Conservation (phyloP, 441 rosid genomes). For the Euphorbia corollata region DNA sequence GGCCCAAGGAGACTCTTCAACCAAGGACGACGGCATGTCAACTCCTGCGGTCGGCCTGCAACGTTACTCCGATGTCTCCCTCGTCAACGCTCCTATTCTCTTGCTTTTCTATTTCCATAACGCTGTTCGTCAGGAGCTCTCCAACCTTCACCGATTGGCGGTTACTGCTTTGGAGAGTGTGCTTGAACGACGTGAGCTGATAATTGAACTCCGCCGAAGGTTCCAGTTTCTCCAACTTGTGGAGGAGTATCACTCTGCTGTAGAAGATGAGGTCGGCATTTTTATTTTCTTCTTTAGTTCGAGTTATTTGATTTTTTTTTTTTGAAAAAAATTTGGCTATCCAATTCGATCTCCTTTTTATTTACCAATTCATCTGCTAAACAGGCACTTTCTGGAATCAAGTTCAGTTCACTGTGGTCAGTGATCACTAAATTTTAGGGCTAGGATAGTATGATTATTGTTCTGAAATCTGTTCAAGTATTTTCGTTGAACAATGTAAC, state of each 20-base stretch:
- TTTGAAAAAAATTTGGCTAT: not conserved
- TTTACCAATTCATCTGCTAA: not conserved
- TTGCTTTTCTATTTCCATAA: conserved; percentile 56
- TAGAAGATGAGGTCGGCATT: conserved; percentile 74
- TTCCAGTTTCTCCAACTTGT: conserved; percentile 65
- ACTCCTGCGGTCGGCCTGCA: conserved; percentile 10
- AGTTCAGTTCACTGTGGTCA: not conserved
- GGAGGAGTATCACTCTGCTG: conserved; percentile 52
- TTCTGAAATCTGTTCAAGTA: not conserved
- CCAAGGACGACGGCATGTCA: conserved; percentile 19
- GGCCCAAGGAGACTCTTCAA: conserved; percentile 35
- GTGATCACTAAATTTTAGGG: not conserved
- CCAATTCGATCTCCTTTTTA: too few relatives aligned
- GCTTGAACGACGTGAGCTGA: conserved; percentile 19
- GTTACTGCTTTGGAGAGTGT: conserved; percentile 30
- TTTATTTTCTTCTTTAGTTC: too few relatives aligned
- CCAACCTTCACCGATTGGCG: conserved; percentile 42
- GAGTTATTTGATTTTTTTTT: too few relatives aligned
- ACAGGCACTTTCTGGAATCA: not conserved
- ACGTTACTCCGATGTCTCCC: conserved; percentile 23
- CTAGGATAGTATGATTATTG: not conserved
- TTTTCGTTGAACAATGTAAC: not conserved
- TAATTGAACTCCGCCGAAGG: conserved; percentile 36
- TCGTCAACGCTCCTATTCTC: conserved; percentile 58
- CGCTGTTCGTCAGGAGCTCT: conserved; percentile 54